Base-by-base conservation (phyloP, 1,139 yeast genomes). In the Suhomyces yuchorum region DNA sequence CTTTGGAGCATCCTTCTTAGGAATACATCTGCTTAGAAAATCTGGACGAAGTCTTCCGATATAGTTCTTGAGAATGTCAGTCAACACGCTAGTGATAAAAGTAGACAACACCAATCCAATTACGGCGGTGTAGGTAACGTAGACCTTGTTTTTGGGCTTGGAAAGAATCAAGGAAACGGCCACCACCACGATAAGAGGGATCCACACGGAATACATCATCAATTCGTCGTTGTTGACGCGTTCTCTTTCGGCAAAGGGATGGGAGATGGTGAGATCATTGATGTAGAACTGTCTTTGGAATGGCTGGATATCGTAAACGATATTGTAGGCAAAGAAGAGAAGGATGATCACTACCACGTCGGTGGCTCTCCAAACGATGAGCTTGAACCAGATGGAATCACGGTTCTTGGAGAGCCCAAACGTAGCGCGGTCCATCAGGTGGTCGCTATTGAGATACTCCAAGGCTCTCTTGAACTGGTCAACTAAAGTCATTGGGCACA, bases 1-100 rank as follows among this genome's bases (percentile, higher is more conserved):
- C 8, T 50, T 52, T 1, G 85, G 82, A 0, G 84, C 64, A 43
- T 68, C 80, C 1, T 65, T 66, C n/a, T 58, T 65, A 46, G 89
- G 89, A 8, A 75, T 64, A 63, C 96, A 87, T 54, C 96, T 75
- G 14, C 82, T 84, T 47, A 88, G 66, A 58, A 87, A 85, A 63
- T 88, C 96, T 0, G 96, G 96, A 57, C 96, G 74, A 47, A 82
- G 83, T 61, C 93, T 78, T 1, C 93, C 92, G 49, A 88, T 79
- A 70, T 83, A 78, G 60, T 85, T 82, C 67, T 88, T 88, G 52
- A 86, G 66, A 37, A 78, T 65, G 51, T 80, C 81, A 0, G 84
- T 80, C 32, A 70, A 52, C 5, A 75, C 66, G n/a, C 74, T 70
- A 14, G 81, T 72, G 33, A 73, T 50, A 35, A 75, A 61, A 1